These are phyloP conservation scores for Bullera alba DNA, from an alignment of 768 basidiomycete species.

Conservation along the genomic window DNA sequence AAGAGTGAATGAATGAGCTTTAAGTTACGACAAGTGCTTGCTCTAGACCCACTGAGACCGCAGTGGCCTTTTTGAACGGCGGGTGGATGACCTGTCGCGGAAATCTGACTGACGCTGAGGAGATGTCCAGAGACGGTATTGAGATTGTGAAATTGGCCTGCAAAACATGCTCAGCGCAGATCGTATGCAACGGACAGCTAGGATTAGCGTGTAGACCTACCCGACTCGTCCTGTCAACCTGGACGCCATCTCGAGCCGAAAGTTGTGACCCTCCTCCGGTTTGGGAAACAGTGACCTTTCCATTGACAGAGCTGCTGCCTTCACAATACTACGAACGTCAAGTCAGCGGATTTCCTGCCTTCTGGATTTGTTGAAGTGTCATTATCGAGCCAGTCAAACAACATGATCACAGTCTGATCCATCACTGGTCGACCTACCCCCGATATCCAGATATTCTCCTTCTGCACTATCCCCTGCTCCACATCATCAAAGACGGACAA, in stretches of 20 bases:
- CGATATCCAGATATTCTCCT: constrained; percentile 67
- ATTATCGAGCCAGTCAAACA: background rate
- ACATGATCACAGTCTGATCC: background rate
- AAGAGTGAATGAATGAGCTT: constrained; percentile 2
- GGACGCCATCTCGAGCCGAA: constrained; percentile 51
- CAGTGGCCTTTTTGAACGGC: constrained; percentile 47
- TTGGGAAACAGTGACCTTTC: constrained; percentile 55
- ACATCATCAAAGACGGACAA: constrained; percentile 60
- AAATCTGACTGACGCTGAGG: constrained; percentile 51
- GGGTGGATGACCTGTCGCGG: constrained; percentile 54
- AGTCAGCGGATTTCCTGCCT: constrained; percentile 1
- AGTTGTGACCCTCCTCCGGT: constrained; percentile 52
- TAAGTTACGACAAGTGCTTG: too few relatives aligned
- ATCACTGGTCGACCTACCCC: constrained; percentile 49
- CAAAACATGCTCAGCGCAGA: background rate
- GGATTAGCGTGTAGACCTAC: background rate
- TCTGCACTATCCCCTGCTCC: constrained; percentile 53
- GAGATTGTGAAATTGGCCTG: constrained; percentile 33
- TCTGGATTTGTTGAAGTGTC: background rate
- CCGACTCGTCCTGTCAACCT: constrained; percentile 46
- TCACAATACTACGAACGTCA: constrained; percentile 48
- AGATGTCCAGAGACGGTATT: constrained; percentile 49
- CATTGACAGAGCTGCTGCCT: constrained; percentile 54
- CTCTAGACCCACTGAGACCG: constrained; percentile 15
- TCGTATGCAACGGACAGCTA: too few relatives aligned